phyloP scores from a whole-genome alignment of 345 rosid species.

The Euphorbia pulcherrima region DNA sequence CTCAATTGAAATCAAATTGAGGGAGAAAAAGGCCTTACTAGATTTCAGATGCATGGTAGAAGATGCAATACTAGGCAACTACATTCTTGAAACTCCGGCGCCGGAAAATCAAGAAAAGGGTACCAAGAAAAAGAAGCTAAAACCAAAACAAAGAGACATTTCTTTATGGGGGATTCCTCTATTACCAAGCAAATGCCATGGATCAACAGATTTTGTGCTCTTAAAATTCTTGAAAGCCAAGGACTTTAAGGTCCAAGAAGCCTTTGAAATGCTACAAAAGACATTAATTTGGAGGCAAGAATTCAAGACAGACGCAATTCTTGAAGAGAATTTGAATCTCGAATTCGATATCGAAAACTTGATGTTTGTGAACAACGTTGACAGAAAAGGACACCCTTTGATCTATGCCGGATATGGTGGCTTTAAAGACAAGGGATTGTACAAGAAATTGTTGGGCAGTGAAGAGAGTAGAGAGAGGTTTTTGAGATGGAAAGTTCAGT shows the following conservation, averaged over 20 bases:
- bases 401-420: conserved; percentile 29
- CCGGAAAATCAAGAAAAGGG: background rate
- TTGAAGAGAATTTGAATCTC: conserved; percentile 28
- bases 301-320: conserved; percentile 27
- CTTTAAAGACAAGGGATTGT: conserved; percentile 33
- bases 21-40: conserved; percentile 36
- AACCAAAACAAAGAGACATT: conserved; percentile 23
- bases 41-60: conserved; percentile 43
- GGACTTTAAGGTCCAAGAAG: conserved; percentile 39
- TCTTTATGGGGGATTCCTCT: conserved; percentile 56
- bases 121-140: background rate
- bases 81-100: conserved; percentile 26
- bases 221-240: conserved; percentile 47
- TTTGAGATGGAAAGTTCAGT: conserved; percentile 35
- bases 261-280: conserved; percentile 48
- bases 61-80: conserved; percentile 45
- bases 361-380: conserved; percentile 27
- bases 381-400: conserved; percentile 50
- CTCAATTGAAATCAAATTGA: conserved; percentile 22
- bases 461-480: conserved; percentile 30
- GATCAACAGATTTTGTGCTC: conserved; percentile 43
- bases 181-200: conserved; percentile 50
- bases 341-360: conserved; percentile 30
- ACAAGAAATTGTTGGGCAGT: conserved; percentile 21
- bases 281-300: conserved; percentile 47